phyloP scores from a whole-genome alignment of 768 basidiomycete genomes.

The Phylloporus arenicola region DNA sequence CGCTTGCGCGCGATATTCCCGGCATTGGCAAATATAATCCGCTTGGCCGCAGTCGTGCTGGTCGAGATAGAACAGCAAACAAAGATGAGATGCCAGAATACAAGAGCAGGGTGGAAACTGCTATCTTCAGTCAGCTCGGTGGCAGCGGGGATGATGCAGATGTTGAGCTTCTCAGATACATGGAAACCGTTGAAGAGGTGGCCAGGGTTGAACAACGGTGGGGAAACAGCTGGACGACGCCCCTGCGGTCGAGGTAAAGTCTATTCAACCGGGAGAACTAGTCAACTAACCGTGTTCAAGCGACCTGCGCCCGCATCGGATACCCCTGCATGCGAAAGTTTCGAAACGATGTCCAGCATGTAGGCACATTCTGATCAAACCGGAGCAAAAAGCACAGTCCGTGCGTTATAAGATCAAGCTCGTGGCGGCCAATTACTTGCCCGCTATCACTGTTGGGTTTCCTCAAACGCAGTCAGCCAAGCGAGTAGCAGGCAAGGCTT shows the following conservation, averaged over 20 bases:
- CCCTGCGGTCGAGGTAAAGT: slow-evolving; percentile 56
- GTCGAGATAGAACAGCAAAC: slow-evolving; percentile 60
- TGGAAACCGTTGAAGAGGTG: slow-evolving; percentile 59
- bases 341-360: slow-evolving; percentile 94
- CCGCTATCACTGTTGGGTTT: slow-evolving; percentile 69
- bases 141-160: slow-evolving; percentile 63
- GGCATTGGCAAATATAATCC: slow-evolving; percentile 78
- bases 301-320: slow-evolving; percentile 80
- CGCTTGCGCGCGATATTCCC: slow-evolving; percentile 82
- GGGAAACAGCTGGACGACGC: slow-evolving; percentile 71
- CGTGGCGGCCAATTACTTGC: slow-evolving; percentile 91
- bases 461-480: slow-evolving; percentile 48
- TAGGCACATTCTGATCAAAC: slow-evolving; percentile 95
- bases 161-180: slow-evolving; percentile 60
- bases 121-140: slow-evolving; percentile 47
- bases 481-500: slow-evolving; percentile 34
- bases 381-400: slow-evolving; percentile 94
- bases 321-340: slow-evolving; percentile 88
- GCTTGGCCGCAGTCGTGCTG: slow-evolving; percentile 40
- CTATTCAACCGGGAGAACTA: not conserved
- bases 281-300: slow-evolving; percentile 34
- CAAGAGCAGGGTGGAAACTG: slow-evolving; percentile 63
- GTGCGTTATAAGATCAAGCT: slow-evolving; percentile 97
- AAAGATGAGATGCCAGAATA: slow-evolving; percentile 79
- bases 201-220: slow-evolving; percentile 75